These are phyloP conservation scores for Bruguiera sexangula DNA, from an alignment of 345 rosid genomes.

Conservation along the genomic window DNA sequence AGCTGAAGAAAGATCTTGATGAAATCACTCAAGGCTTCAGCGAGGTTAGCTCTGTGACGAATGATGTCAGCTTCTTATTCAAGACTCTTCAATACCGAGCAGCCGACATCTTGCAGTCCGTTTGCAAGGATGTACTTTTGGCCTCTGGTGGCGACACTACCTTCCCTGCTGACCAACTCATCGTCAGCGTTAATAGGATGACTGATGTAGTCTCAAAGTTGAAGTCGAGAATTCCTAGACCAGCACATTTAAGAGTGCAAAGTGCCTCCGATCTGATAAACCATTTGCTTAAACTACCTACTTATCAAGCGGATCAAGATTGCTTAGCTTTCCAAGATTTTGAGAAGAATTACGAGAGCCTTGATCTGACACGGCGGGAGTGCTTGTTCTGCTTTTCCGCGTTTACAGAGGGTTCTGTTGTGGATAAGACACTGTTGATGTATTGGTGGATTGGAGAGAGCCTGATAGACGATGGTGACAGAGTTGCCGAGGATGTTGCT, in stretches of 20 bases:
- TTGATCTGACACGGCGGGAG: accelerated
- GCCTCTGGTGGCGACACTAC: not conserved
- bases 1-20: too few relatives aligned
- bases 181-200: not conserved
- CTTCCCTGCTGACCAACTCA: not conserved
- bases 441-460: slow-evolving; percentile 47
- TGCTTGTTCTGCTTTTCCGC: slow-evolving; percentile 22
- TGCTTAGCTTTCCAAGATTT: not conserved
- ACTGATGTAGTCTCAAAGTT: not conserved
- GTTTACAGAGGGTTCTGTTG: slow-evolving; percentile 20
- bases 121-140: not conserved
- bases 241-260: not conserved
- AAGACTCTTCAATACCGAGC: not conserved
- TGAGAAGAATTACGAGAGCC: not conserved
- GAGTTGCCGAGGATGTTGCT: too few relatives aligned
- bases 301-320: not conserved
- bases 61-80: not conserved
- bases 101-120: not conserved
- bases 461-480: slow-evolving; percentile 1
- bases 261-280: not conserved
- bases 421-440: slow-evolving; percentile 18
- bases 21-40: not conserved
- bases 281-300: too few relatives aligned
- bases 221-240: not conserved
- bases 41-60: not conserved